Base-by-base conservation (phyloP, 192 early-diverging fungal species). In the Entomortierella parvispora region DNA sequence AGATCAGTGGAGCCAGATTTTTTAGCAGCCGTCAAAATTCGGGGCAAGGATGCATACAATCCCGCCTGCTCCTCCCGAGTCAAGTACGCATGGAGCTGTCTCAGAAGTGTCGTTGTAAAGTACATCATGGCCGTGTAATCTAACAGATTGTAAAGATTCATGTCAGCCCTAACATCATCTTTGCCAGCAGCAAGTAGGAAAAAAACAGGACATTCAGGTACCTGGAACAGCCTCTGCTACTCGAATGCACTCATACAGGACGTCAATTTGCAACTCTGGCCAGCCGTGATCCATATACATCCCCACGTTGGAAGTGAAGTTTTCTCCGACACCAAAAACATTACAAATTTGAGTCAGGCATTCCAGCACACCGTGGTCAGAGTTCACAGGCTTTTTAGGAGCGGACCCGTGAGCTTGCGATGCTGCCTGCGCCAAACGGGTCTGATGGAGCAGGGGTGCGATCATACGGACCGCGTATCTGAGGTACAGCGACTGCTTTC, bases 241-340 rank as follows among this genome's bases (percentile, higher is more conserved):
- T 12, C 83, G 80, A 52, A 94, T 89, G 43, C 90, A 90, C 79
- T 95, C 91, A 48, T 89, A 87, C 20, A 95, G 60, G 12, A 91
- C 84, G 69, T 90, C 89, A 46, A 95, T 91, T 68, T 93, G 93
- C 31, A 95, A 67, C 31, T 85, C 84, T 28, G 93, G 89, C 93
- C 93, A 95, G 3, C 94, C 94, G 22, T 79, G 68, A 26, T 79
- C 77, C 77, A 79, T 70, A 25, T 66, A 79, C 4, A 70, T 22
- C 18, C 47, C 61, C 10, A 44, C 65, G 20, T 28, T 55, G 3
- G 67, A 79, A 49, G 55, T 47, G 32, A 70, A 80, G 18, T 77
- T 59, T 6, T 71, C 81, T 34, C 88, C 89, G 33, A 93, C 77
- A 12, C 93, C 93, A 69, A 89, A 89, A 1, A 89, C 85, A 28